These are phyloP conservation scores for Buddleja alternifolia DNA, from an alignment of 257 asterid species.

Conservation along the genomic window DNA sequence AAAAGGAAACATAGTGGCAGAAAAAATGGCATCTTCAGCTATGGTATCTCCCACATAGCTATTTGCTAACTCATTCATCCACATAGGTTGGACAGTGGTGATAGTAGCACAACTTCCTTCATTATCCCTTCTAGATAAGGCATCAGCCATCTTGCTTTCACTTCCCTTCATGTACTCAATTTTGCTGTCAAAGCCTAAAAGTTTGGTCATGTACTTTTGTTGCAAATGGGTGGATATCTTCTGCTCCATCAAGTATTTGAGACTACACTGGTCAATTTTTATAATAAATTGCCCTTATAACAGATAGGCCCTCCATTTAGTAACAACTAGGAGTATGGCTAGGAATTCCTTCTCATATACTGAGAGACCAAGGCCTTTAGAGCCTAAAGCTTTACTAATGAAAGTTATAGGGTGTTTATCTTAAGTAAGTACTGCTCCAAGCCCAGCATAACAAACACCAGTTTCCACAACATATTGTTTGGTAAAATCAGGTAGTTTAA, in stretches of 20 bases:
- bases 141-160: background rate
- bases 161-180: background rate
- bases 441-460: background rate
- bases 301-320: background rate
- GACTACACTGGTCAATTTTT: constrained; percentile 1
- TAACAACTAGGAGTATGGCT: background rate
- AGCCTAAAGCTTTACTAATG: background rate
- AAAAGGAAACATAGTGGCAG: too few relatives aligned
- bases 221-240: too few relatives aligned
- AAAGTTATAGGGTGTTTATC: background rate
- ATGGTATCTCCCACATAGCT: too few relatives aligned
- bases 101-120: too few relatives aligned
- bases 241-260: too few relatives aligned
- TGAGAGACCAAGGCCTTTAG: too few relatives aligned
- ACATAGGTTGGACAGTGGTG: too few relatives aligned
- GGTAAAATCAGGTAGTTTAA: background rate
- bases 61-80: too few relatives aligned
- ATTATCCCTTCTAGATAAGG: background rate
- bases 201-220: too few relatives aligned
- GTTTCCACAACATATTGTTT: background rate
- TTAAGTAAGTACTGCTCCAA: background rate
- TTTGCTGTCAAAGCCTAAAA: background rate
- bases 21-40: too few relatives aligned
- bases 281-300: background rate
- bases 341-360: too few relatives aligned